Evolutionary conservation across 202 grass and related monocot species (phyloP), one percentile per base, ranked within the genome.

Genomic region (Elaeis oleifera): DNA sequence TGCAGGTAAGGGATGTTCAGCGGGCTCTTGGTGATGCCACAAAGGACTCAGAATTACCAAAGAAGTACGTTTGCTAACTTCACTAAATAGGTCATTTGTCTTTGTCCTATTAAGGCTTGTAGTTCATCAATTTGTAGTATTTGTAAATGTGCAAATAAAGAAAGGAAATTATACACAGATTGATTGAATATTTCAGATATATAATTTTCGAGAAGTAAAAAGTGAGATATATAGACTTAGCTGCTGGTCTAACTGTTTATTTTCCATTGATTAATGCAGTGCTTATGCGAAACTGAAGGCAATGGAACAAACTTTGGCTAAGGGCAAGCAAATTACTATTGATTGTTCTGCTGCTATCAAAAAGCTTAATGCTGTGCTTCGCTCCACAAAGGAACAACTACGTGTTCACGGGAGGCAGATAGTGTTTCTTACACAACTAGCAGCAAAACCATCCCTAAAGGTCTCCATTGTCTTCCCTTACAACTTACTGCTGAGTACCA

Each of bases 391-490:
- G 58, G 72, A 84, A 54, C 76, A 72, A 61, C 67, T 89, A 26
- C 68, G 76, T 49, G 71, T 78, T 50, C 77, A 87, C 16, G 79
- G 74, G 71, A 87, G 81, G 16, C 63, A 74, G 63, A 58, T 77
- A 18, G 73, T 75, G 29, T 77, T 77, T 81, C 73, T 95, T 29
- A 80, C 80, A 1, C 90, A 95, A 77, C 24, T 90, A 64, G 83
- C 80, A 49, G 86, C 86, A 60, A 82, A 82, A 82, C 85, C 53
- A 68, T 95, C 58, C 80, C 90, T 7, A 90, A 81, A 82, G 86
- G 83, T 8, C 72, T 90, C 8, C 80, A 90, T 65, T 95, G 90
- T 57, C 83, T 95, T 59, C 73, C 86, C 1, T 27, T 95, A 58
- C 65, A 78, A 48, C 83, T 95, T 62, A 74, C 83, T 49, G 78